phyloP scores from a whole-genome alignment of 345 rosid genomes.

The Gossypioides kirkii region DNA sequence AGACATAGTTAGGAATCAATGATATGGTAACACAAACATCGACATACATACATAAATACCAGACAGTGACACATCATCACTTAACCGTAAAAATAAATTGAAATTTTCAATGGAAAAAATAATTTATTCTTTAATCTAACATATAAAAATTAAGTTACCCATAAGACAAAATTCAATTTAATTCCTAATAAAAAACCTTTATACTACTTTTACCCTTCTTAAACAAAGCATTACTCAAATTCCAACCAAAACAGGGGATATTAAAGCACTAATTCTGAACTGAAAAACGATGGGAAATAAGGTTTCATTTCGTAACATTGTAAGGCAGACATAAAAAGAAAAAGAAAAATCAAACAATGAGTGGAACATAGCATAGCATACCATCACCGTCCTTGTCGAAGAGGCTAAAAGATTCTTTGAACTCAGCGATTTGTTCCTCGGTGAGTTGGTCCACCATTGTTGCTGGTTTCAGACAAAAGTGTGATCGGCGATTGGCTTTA shows the following conservation, averaged over 20 bases:
- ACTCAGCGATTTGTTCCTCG: slow-evolving; percentile 16
- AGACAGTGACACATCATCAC: too few relatives aligned
- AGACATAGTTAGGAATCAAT: not conserved
- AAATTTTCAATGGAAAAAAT: too few relatives aligned
- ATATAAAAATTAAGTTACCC: too few relatives aligned
- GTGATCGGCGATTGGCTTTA: not conserved
- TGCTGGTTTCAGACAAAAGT: not conserved
- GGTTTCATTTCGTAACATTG: not conserved
- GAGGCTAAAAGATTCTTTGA: slow-evolving; percentile 15
- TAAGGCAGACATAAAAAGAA: not conserved
- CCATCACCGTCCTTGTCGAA: slow-evolving; percentile 18
- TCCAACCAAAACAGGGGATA: not conserved
- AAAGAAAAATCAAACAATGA: not conserved
- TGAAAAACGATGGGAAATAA: not conserved
- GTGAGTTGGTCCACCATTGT: slow-evolving; percentile 13
- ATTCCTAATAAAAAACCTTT: too few relatives aligned
- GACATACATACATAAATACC: too few relatives aligned
- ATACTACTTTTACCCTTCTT: too few relatives aligned
- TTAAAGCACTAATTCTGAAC: not conserved
- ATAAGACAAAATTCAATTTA: rapidly evolving
- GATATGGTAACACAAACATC: not conserved
- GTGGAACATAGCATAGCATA: not conserved
- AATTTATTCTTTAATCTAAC: too few relatives aligned
- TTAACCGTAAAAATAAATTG: too few relatives aligned
- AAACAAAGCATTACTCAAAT: too few relatives aligned